Evolutionary conservation across 164 flowering plant genomes (phyloP), one percentile per base, ranked within the genome.

Genomic region (Litsea cubeba): DNA sequence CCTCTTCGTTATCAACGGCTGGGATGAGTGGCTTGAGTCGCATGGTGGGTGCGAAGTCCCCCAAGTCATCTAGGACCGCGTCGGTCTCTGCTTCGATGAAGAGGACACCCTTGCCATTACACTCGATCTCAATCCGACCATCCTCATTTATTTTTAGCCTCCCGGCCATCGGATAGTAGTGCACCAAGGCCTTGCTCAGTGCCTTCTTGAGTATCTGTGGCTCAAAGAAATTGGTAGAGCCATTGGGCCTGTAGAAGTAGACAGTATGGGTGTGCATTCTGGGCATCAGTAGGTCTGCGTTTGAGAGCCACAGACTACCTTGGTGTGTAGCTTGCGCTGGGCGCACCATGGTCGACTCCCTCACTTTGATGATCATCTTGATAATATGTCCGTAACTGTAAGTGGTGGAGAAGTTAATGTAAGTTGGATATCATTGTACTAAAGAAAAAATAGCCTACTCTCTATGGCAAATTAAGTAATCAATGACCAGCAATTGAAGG

Each of bases 151-250:
- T 63, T 11, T 51, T 3, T 1, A 71, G 24, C 30, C 74, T 76
- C 49, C 78, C 77, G 5, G 78, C 78, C 7, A 76, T 26, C 1
- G 78, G 74, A 15, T 71, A 76, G 57, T 71, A 76, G 15, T 71
- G 70, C 7, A 76, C 74, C 30, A 76, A 35, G 0, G 71, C 78
- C 70, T 65, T 71, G 50, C 78, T 65, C 18, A 76, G 74, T 2
- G 78, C 64, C 22, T 71, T 46, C 40, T 71, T 76, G 20, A 76
- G 67, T 22, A 49, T 24, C 1, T 28, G 23, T 14, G 68, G 26
- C 2, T 69, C 73, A 63, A 75, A 75, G 70, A 71, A 71, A 46
- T 71, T 65, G 22, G 69, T 17, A 22, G 65, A 50, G 2, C 64
- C 70, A 65, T 71, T 65, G 11, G 74, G 70, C 71, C 70, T 50